Evolutionary conservation across 768 basidiomycete species (phyloP).

Genomic region (Agaricus subrufescens): DNA sequence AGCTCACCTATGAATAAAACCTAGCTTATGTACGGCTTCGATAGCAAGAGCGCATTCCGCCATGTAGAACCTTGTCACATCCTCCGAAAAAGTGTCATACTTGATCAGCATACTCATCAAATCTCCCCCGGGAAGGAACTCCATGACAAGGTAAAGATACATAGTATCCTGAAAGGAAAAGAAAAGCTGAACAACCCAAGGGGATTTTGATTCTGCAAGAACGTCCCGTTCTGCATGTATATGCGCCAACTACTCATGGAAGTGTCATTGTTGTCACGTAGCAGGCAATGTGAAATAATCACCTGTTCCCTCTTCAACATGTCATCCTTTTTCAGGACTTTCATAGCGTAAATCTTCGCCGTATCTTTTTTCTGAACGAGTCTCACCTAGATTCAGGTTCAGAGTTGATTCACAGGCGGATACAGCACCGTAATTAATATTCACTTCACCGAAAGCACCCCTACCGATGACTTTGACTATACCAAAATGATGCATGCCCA

Average conservation of each 20-base stretch:
- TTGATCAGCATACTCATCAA: constrained; percentile 99
- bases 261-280: constrained; percentile 3
- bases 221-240: constrained; percentile 97
- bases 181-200: constrained; percentile 96
- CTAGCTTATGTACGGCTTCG: constrained; percentile 95
- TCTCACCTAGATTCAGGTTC: constrained; percentile 55
- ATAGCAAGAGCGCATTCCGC: constrained; percentile 97
- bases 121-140: constrained; percentile 83
- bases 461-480: constrained; percentile 99
- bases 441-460: constrained; percentile 95
- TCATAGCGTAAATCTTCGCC: constrained; percentile 99
- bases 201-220: constrained; percentile 91
- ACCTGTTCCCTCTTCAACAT: constrained; percentile 99
- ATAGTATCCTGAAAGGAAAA: constrained; percentile 97
- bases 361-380: constrained; percentile 97
- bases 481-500: constrained; percentile 88
- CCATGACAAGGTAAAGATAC: constrained; percentile 97
- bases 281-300: constrained; percentile 16
- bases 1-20: constrained; percentile 93
- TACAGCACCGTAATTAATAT: constrained; percentile 30
- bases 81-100: constrained; percentile 98
- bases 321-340: constrained; percentile 95
- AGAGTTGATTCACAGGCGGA: constrained; percentile 8
- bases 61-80: constrained; percentile 98
- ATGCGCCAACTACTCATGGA: constrained; percentile 72